These are phyloP conservation scores for Lunularia cruciata DNA, from an alignment of 225 moss, liverwort and hornwort genomes.

Conservation along the genomic window DNA sequence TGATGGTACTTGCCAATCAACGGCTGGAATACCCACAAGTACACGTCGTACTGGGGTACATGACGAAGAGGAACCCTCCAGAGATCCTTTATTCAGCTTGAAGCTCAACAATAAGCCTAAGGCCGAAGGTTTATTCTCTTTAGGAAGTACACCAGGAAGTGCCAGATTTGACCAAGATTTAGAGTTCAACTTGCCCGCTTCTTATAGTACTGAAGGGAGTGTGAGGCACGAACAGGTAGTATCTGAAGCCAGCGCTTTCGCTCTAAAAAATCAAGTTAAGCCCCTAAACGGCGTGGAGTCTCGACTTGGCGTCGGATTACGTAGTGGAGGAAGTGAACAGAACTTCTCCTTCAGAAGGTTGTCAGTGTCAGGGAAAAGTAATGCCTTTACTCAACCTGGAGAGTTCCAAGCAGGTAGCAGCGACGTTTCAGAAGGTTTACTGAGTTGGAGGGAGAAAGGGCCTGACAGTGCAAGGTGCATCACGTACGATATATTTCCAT, in stretches of 20 bases:
- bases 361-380: constrained; percentile 32
- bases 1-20: constrained; percentile 21
- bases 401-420: constrained; percentile 17
- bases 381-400: constrained; percentile 28
- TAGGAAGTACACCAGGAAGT: constrained; percentile 26
- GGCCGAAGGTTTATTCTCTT: constrained; percentile 26
- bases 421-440: constrained; percentile 19
- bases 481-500: constrained; percentile 50
- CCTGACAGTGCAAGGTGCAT: constrained; percentile 37
- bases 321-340: constrained; percentile 35
- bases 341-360: constrained; percentile 30
- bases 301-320: constrained; percentile 45
- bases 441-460: constrained; percentile 30
- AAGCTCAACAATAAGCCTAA: constrained; percentile 22
- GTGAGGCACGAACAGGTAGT: constrained; percentile 30
- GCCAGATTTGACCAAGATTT: constrained; percentile 32
- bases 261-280: constrained; percentile 24
- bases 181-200: constrained; percentile 25
- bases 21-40: not conserved
- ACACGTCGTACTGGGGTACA: not conserved
- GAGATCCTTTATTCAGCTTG: constrained; percentile 28
- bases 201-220: constrained; percentile 38
- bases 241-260: constrained; percentile 24
- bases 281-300: constrained; percentile 45
- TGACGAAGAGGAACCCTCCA: constrained; percentile 18